phyloP scores from a whole-genome alignment of 2,329 filamentous ascomycete species.

The Dryadomyces quercivorus region DNA sequence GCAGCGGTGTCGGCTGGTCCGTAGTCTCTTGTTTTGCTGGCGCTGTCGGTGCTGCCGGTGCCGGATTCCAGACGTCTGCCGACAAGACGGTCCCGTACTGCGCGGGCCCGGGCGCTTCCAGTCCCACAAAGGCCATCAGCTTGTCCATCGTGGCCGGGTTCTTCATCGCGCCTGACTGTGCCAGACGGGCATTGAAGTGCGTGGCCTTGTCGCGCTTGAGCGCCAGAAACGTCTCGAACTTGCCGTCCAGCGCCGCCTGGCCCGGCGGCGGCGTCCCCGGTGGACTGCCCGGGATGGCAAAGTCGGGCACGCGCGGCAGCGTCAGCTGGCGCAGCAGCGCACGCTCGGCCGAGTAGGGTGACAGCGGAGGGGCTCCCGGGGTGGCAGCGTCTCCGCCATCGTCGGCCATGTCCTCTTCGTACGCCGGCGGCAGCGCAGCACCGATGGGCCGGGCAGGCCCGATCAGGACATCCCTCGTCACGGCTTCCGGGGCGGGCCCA shows the following conservation, averaged over 20 bases:
- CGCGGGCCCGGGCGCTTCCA: constrained; percentile 23
- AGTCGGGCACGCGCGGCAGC: constrained; percentile 57
- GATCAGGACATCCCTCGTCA: constrained; percentile 3
- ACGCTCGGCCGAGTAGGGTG: constrained; percentile 56
- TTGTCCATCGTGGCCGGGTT: constrained; percentile 65
- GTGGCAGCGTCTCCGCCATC: constrained; percentile 7
- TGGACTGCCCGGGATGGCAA: constrained; percentile 63
- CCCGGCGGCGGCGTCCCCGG: constrained; percentile 42
- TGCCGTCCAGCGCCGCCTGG: constrained; percentile 37
- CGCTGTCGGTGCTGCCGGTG: constrained; percentile 12
- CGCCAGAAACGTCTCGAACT: constrained; percentile 61
- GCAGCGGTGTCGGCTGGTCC: too few species aligned
- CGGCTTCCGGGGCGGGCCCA: too few species aligned
- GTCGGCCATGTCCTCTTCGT: constrained; percentile 4
- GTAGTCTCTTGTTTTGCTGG: too few species aligned
- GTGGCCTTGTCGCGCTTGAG: constrained; percentile 60
- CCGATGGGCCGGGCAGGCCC: constrained; percentile 9
- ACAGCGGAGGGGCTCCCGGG: constrained; percentile 26
- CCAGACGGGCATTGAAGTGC: constrained; percentile 68
- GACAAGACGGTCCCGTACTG: constrained; percentile 56
- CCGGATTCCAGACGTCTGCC: constrained; percentile 44
- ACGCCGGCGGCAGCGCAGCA: not conserved
- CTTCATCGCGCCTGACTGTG: constrained; percentile 51
- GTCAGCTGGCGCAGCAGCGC: constrained; percentile 59
- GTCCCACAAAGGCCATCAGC: constrained; percentile 54